Evolutionary conservation across 169 alveolate species (phyloP).

Genomic region (Perkinsus marinus): DNA sequence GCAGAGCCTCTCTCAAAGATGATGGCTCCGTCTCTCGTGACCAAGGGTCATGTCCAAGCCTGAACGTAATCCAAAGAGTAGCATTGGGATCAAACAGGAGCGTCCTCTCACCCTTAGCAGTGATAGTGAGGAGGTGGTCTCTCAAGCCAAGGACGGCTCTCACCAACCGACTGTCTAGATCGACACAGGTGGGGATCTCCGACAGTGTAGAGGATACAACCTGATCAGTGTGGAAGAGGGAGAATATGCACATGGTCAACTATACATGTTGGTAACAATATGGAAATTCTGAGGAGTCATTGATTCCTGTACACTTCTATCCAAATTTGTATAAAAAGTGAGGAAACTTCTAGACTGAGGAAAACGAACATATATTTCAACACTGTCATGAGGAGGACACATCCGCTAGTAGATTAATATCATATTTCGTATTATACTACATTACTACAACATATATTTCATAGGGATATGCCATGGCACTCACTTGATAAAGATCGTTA

Average conservation of each 20-base stretch:
- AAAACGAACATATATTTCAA: no score
- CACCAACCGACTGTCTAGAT: neutral
- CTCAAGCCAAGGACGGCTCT: neutral
- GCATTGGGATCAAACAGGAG: neutral
- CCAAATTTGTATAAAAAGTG: no score
- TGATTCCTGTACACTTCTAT: no score
- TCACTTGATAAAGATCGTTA: neutral
- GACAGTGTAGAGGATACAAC: neutral
- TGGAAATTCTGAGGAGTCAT: no score
- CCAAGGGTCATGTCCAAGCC: neutral
- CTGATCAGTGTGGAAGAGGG: no score
- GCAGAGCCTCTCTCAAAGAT: neutral
- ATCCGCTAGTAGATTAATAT: no score
- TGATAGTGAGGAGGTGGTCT: neutral
- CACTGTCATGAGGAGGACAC: no score
- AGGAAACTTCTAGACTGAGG: no score
- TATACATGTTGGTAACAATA: no score
- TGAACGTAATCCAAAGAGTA: neutral
- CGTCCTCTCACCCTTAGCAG: neutral
- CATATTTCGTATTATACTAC: no score
- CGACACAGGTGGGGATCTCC: neutral
- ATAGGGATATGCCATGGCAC: neutral
- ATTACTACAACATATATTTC: no score
- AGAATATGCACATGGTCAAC: no score
- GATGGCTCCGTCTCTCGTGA: neutral